These are phyloP conservation scores for Leccinum variicolor DNA, from an alignment of 768 basidiomycete genomes.

Conservation along the genomic window DNA sequence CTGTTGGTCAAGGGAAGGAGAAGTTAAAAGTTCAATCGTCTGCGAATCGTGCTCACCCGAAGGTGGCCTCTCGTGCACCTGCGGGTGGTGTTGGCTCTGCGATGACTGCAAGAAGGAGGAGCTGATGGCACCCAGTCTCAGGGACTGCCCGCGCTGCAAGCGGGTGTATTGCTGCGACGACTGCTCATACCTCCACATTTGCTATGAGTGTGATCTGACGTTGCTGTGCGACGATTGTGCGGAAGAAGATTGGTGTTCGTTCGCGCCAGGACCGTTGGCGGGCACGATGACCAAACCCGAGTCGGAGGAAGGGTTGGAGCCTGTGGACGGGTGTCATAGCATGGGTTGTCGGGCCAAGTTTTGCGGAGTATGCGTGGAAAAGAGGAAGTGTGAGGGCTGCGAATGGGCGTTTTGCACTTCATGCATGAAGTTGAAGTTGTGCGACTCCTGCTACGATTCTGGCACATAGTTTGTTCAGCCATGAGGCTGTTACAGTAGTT, in stretches of 20 bases:
- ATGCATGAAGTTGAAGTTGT: too few relatives aligned
- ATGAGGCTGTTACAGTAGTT: too few relatives aligned
- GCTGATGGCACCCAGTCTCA: too few relatives aligned
- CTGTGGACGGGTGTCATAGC: slow-evolving; percentile 2
- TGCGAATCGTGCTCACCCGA: slow-evolving; percentile 17
- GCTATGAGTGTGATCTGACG: slow-evolving; percentile 16
- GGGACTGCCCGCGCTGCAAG: too few relatives aligned
- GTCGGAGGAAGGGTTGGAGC: background rate
- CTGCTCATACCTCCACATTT: slow-evolving; percentile 25
- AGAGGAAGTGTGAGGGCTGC: too few relatives aligned
- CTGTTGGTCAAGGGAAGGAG: slow-evolving; percentile 17
- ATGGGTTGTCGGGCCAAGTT: too few relatives aligned
- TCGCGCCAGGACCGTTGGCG: background rate
- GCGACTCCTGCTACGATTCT: too few relatives aligned
- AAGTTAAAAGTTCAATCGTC: slow-evolving; percentile 3
- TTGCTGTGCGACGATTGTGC: slow-evolving; percentile 23
- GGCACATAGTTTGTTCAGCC: too few relatives aligned
- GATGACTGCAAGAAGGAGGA: background rate
- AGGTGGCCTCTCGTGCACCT: slow-evolving; percentile 20
- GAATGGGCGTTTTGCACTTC: too few relatives aligned
- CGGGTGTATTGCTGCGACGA: too few relatives aligned
- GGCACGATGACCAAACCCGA: too few relatives aligned
- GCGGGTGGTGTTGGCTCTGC: slow-evolving; percentile 15
- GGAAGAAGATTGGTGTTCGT: slow-evolving; percentile 21
- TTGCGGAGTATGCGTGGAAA: slow-evolving; percentile 10